Evolutionary conservation across 192 early-diverging fungal species (phyloP).

Genomic region (Coemansia sp.): DNA sequence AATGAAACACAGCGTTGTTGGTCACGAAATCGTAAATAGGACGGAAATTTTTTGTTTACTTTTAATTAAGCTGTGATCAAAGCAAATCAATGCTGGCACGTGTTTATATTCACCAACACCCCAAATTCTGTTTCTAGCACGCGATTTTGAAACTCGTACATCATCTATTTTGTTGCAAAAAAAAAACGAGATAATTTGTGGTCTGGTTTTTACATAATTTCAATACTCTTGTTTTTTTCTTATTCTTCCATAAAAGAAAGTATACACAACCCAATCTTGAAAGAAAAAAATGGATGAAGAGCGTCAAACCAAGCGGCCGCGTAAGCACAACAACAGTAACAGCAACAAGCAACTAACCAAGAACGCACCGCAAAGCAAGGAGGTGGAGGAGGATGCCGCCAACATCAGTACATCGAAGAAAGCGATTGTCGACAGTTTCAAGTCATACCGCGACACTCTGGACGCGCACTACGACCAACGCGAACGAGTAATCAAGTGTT

Average conservation of each 20-base stretch:
- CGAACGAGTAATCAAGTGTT: slow-evolving; percentile 56
- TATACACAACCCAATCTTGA: too few species aligned
- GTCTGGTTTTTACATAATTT: neutral
- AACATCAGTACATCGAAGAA: slow-evolving; percentile 7
- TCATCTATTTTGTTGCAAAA: neutral
- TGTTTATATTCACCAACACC: neutral
- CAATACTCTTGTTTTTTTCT: too few species aligned
- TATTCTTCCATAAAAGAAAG: too few species aligned
- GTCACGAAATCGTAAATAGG: neutral
- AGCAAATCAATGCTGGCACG: neutral
- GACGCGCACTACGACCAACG: slow-evolving; percentile 58
- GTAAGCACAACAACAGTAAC: neutral
- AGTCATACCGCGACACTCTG: slow-evolving; percentile 31
- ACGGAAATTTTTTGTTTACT: slow-evolving; percentile 17
- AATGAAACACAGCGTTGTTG: slow-evolving; percentile 2
- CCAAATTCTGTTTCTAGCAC: neutral
- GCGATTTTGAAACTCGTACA: neutral
- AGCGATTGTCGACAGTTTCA: slow-evolving; percentile 20
- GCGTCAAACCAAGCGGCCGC: neutral
- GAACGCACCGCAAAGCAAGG: neutral
- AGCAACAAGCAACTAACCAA: neutral
- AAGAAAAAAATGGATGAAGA: neutral
- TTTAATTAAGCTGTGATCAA: neutral
- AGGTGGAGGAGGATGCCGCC: slow-evolving; percentile 9
- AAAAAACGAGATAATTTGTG: too few species aligned